Base-by-base conservation (phyloP, 2,329 filamentous ascomycete genomes). In the Claviceps pazoutovae region DNA sequence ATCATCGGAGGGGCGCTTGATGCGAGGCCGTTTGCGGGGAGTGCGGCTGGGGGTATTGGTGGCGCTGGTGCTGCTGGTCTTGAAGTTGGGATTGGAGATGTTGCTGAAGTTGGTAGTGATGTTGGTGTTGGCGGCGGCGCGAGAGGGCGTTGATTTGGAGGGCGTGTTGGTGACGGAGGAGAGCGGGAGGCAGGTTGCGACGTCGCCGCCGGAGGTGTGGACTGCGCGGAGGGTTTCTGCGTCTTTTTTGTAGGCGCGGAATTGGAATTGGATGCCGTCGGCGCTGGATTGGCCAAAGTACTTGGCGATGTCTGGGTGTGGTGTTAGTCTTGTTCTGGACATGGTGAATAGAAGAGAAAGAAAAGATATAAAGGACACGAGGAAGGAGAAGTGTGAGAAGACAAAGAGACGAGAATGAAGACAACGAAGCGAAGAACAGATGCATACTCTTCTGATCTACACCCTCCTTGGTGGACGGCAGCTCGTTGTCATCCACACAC, bases 201-300 rank as follows among this genome's bases (percentile, higher is more conserved):
- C 74, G 57, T 76, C 70, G 44, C 70, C 64, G 26, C 73, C 74
- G 1, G 64, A 61, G 21, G 66, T 64, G n/a, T 71, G 68, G 2
- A 72, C 71, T 2, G 66, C 59, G 43, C 69, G 67, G 45, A 81
- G 71, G 2, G 63, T 64, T 41, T 75, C 71, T 34, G 74, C 78
- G 34, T 78, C 69, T 38, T 68, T 68, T 63, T 78, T 80, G 64
- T 82, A 73, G 23, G 61, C 55, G 1, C 79, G 73, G 59, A 83
- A 80, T 58, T 82, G 78, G 60, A 78, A 83, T 56, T 74, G 72
- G n/a, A 82, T 72, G 8, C 79, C 79, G 19, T 72, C 71, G 0
- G 69, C 61, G 0, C 78, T 83, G 3, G 75, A 79, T 52, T 79
- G 76, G 26, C 78, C 79, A 56, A 79, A 82, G 63, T 76, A 74